These are phyloP conservation scores for Penicillium italicum DNA, from an alignment of 2,329 filamentous ascomycete species.

Conservation along the genomic window DNA sequence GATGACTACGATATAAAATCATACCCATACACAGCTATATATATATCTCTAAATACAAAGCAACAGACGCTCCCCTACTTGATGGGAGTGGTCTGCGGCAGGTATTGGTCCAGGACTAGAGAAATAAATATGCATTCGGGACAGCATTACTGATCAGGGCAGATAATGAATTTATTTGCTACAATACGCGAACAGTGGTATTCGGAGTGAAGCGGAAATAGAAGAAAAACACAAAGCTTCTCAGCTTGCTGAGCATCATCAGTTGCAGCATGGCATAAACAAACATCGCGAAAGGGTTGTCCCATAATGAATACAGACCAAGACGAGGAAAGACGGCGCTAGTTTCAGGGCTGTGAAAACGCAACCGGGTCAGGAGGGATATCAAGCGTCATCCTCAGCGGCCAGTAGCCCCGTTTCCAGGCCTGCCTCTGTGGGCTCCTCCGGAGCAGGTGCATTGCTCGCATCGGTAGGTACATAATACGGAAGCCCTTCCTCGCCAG, in stretches of 20 bases:
- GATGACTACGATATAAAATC: too few relatives aligned
- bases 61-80: background rate
- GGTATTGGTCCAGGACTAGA: background rate
- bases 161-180: conserved; percentile 2
- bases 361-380: background rate
- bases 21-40: too few relatives aligned
- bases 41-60: too few relatives aligned
- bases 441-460: conserved; percentile 15
- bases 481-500: conserved; percentile 72
- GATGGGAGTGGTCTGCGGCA: background rate
- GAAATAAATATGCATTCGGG: background rate
- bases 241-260: conserved; percentile 12
- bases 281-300: background rate
- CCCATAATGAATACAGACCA: conserved; percentile 5
- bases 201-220: conserved; percentile 8
- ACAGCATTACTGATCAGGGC: background rate
- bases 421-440: conserved; percentile 17
- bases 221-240: background rate
- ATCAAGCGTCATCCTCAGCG: conserved; percentile 17
- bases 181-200: conserved; percentile 21
- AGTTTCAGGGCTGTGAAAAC: background rate
- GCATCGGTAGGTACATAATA: conserved; percentile 39
- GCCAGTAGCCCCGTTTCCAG: conserved; percentile 7
- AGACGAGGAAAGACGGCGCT: background rate
- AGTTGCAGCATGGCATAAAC: conserved; percentile 2